A percentile compares a stretch with the other conserved stretches of the same genome.
Conservation (phyloP, 495 filamentous ascomycete genomes). For the Aspergillus bertholletiae region DNA sequence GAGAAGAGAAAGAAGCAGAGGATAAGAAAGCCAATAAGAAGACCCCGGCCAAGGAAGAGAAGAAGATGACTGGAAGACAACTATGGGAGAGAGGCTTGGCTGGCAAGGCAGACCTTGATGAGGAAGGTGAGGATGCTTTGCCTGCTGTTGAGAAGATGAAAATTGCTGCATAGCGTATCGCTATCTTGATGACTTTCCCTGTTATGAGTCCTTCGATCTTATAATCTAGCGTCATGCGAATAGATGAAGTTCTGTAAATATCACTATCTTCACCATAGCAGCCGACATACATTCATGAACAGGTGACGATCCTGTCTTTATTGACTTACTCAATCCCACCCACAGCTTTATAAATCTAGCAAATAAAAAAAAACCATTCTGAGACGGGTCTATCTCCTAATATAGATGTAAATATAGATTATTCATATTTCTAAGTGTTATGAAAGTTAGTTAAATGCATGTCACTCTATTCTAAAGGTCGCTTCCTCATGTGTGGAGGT, state of each 20-base stretch:
- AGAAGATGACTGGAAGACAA: slow-evolving; percentile 73
- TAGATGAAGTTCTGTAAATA: not conserved
- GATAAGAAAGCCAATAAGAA: slow-evolving; percentile 68
- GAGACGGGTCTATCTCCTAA: no score
- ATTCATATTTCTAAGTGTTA: no score
- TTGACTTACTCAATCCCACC: not conserved
- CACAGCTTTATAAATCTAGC: no score
- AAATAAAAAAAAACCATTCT: no score
- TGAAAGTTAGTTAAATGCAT: no score
- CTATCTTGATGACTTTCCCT: slow-evolving; percentile 1
- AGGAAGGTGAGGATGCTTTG: slow-evolving; percentile 54
- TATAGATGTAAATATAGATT: not conserved
- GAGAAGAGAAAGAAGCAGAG: slow-evolving; percentile 70
- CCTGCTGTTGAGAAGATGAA: slow-evolving; percentile 64
- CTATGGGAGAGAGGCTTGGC: slow-evolving; percentile 82
- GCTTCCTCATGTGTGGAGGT: no score
- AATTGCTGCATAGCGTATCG: slow-evolving; percentile 46
- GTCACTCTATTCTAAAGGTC: no score
- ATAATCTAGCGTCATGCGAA: not conserved
- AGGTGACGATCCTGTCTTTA: not conserved
- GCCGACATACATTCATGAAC: not conserved
- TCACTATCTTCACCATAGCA: not conserved
- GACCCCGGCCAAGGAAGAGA: slow-evolving; percentile 50
- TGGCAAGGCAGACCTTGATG: slow-evolving; percentile 71
- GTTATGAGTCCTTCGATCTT: not conserved